These are phyloP conservation scores for Penicillium fuscoglaucum DNA, from an alignment of 2,329 filamentous ascomycete species.

Conservation along the genomic window DNA sequence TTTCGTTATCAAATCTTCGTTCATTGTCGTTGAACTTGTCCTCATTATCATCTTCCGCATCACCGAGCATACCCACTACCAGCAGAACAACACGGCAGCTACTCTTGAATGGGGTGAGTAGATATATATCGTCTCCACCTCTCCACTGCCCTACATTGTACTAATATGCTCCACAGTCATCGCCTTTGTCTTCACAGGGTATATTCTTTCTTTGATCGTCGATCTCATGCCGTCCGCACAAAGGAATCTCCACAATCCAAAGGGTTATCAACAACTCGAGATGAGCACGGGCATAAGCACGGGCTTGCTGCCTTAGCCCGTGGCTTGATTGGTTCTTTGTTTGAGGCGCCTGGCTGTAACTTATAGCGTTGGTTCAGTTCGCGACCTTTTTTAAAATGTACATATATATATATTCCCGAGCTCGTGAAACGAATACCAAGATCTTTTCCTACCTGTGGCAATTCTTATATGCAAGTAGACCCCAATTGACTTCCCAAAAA, in stretches of 20 bases:
- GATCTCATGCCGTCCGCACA: constrained; percentile 16
- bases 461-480: not conserved
- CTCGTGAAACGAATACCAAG: constrained; percentile 10
- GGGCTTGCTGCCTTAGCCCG: not conserved
- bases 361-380: constrained; percentile 4
- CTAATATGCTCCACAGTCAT: constrained; percentile 15
- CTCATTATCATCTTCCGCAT: constrained; percentile 22
- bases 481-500: not conserved
- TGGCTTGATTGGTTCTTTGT: not conserved
- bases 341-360: not conserved
- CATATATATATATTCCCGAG: constrained; percentile 6
- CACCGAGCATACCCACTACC: constrained; percentile 13
- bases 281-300: constrained; percentile 7
- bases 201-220: constrained; percentile 21
- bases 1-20: constrained; percentile 20
- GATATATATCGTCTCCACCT: not conserved
- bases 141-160: not conserved
- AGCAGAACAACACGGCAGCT: constrained; percentile 18
- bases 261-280: constrained; percentile 20
- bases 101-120: constrained; percentile 21
- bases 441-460: not conserved
- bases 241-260: constrained; percentile 7
- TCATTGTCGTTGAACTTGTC: constrained; percentile 19
- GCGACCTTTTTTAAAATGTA: constrained; percentile 1
- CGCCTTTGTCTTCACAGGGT: constrained; percentile 22